Evolutionary conservation across 163 green algal genomes (phyloP).

Genomic region (Chlorella variabilis): DNA sequence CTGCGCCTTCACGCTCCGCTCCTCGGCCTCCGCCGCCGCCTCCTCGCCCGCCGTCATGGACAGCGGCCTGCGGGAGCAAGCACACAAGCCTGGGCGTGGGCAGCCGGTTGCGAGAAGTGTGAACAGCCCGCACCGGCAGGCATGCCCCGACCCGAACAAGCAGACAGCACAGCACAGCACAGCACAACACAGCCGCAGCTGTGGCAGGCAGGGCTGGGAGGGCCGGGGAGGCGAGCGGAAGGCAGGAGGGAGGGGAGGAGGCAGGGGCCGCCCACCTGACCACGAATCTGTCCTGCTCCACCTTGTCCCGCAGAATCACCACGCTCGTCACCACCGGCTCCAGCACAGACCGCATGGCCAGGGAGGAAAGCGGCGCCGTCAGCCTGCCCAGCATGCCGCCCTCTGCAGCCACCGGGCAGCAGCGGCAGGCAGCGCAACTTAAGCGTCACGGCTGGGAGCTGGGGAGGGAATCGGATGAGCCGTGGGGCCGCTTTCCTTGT

Average conservation of each 20-base stretch:
- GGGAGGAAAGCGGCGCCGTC: background rate
- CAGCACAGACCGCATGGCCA: slow-evolving; percentile 45
- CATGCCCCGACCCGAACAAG: too few species aligned
- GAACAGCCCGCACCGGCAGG: too few species aligned
- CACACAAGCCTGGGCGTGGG: background rate
- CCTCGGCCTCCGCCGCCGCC: background rate
- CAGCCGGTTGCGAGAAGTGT: too few species aligned
- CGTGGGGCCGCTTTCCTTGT: too few species aligned
- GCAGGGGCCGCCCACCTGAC: slow-evolving; percentile 36
- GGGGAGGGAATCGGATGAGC: too few species aligned
- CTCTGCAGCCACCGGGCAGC: slow-evolving; percentile 6
- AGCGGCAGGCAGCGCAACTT: background rate
- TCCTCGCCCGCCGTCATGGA: slow-evolving; percentile 15
- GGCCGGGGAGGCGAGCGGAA: background rate
- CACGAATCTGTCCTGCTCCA: slow-evolving; percentile 65
- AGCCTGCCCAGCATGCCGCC: slow-evolving; percentile 2
- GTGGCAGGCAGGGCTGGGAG: background rate
- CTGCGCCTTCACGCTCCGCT: too few species aligned
- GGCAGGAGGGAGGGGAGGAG: too few species aligned
- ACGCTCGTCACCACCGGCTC: slow-evolving; percentile 55
- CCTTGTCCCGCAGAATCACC: slow-evolving; percentile 55
- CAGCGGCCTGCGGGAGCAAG: background rate
- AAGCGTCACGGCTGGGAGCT: too few species aligned
- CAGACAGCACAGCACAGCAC: too few species aligned
- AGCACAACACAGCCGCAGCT: too few species aligned